These are phyloP conservation scores for Vanilla planifolia DNA, from an alignment of 106 monocot genomes.

Conservation along the genomic window DNA sequence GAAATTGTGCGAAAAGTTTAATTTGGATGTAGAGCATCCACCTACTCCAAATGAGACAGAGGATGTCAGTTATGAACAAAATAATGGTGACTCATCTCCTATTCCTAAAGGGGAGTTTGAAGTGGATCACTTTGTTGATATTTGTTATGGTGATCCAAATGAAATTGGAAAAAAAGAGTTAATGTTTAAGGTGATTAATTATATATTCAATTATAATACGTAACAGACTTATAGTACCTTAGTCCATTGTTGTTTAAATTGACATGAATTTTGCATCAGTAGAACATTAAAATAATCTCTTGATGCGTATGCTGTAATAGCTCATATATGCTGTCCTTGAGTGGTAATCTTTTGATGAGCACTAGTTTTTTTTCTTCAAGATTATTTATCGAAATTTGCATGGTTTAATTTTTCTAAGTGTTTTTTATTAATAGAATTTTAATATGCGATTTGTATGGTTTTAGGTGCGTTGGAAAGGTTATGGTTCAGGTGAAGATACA, in stretches of 20 bases:
- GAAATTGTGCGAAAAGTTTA: slow-evolving; percentile 34
- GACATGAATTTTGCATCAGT: too few species aligned
- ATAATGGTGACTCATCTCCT: not conserved
- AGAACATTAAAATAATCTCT: too few species aligned
- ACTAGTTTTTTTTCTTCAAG: too few species aligned
- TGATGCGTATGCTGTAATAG: too few species aligned
- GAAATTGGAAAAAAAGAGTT: slow-evolving; percentile 36
- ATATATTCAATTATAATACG: too few species aligned
- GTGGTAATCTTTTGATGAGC: too few species aligned
- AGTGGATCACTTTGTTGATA: slow-evolving; percentile 52
- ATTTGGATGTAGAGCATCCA: slow-evolving; percentile 9
- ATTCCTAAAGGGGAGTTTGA: slow-evolving; percentile 48
- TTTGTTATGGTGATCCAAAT: slow-evolving; percentile 73
- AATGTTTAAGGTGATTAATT: slow-evolving; percentile 66
- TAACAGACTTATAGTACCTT: too few species aligned
- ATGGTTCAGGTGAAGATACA: slow-evolving; percentile 44
- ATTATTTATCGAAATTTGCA: too few species aligned
- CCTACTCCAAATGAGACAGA: not conserved
- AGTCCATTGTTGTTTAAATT: too few species aligned
- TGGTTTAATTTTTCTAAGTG: not conserved
- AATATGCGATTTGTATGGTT: not conserved
- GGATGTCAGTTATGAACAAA: slow-evolving; percentile 35
- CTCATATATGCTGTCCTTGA: too few species aligned
- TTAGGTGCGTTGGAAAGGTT: slow-evolving; percentile 69
- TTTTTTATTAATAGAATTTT: too few species aligned